phyloP scores from a whole-genome alignment of 2,329 filamentous ascomycete genomes.

The Diaporthe sp. region DNA sequence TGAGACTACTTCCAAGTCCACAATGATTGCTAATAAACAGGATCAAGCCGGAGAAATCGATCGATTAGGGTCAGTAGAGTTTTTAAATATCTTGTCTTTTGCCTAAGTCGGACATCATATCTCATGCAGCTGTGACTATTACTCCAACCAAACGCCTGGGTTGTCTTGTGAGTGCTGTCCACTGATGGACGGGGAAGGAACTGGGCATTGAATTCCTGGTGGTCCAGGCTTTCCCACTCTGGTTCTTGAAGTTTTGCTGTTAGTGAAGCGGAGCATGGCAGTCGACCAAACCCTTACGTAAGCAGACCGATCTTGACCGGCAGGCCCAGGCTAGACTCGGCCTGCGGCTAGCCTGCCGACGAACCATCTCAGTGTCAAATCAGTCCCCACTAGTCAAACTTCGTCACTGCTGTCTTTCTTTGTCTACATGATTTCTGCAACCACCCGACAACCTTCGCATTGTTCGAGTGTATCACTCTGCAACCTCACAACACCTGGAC shows the following conservation, averaged over 20 bases:
- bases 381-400: slow-evolving; percentile 17
- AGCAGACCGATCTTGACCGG: background rate
- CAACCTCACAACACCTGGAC: slow-evolving; percentile 1
- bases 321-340: background rate
- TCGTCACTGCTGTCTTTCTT: background rate
- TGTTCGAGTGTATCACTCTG: slow-evolving; percentile 27
- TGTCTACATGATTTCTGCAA: background rate
- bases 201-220: too few species aligned
- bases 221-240: background rate
- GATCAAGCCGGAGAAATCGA: background rate
- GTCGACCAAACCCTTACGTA: background rate
- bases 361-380: background rate
- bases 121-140: background rate
- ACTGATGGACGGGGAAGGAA: too few species aligned
- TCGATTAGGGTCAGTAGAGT: background rate
- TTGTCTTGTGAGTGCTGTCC: too few species aligned
- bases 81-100: background rate
- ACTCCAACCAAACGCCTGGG: too few species aligned
- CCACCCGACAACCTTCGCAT: slow-evolving; percentile 14
- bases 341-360: background rate
- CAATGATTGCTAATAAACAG: background rate
- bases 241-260: background rate
- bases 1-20: background rate
- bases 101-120: background rate
- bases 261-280: background rate